Evolutionary conservation across 2,329 filamentous ascomycete genomes (phyloP).

Genomic region (Orbilia ellipsospora): DNA sequence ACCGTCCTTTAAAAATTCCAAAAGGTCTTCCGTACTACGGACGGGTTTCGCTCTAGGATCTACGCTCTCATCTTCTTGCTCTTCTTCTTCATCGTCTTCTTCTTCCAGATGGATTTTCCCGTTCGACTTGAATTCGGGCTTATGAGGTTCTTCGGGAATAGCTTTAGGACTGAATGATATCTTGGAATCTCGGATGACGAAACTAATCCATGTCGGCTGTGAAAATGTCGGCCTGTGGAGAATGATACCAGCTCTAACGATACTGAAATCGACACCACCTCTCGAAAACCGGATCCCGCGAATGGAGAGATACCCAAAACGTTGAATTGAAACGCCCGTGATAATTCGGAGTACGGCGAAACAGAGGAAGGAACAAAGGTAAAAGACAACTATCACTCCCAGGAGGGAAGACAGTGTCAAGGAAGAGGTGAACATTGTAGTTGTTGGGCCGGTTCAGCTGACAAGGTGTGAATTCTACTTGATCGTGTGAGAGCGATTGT

Average conservation of each 20-base stretch:
- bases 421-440: slow-evolving; percentile 46
- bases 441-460: slow-evolving; percentile 4
- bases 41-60: slow-evolving; percentile 32
- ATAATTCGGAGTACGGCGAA: slow-evolving; percentile 92
- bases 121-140: slow-evolving; percentile 55
- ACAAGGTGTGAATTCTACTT: slow-evolving; percentile 1
- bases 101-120: slow-evolving; percentile 30
- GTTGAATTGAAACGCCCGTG: slow-evolving; percentile 94
- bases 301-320: slow-evolving; percentile 90
- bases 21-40: slow-evolving; percentile 56
- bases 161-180: slow-evolving; percentile 77
- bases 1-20: slow-evolving; percentile 55
- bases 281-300: slow-evolving; percentile 88
- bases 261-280: slow-evolving; percentile 89
- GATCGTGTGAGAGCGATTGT: slow-evolving; percentile 26
- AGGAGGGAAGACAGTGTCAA: slow-evolving; percentile 74
- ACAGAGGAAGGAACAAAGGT: slow-evolving; percentile 89
- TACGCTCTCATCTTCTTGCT: slow-evolving; percentile 55
- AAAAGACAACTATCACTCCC: slow-evolving; percentile 84
- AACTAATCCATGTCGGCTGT: slow-evolving; percentile 94
- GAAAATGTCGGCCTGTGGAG: slow-evolving; percentile 95
- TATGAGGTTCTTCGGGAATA: slow-evolving; percentile 23
- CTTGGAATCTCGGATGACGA: slow-evolving; percentile 85
- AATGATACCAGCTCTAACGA: slow-evolving; percentile 86
- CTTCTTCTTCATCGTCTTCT: neutral